Percentiles rank a stretch among this genome's conserved stretches.
phyloP scores from a whole-genome alignment of 2,329 filamentous ascomycete genomes.

The Sporothrix pallida region DNA sequence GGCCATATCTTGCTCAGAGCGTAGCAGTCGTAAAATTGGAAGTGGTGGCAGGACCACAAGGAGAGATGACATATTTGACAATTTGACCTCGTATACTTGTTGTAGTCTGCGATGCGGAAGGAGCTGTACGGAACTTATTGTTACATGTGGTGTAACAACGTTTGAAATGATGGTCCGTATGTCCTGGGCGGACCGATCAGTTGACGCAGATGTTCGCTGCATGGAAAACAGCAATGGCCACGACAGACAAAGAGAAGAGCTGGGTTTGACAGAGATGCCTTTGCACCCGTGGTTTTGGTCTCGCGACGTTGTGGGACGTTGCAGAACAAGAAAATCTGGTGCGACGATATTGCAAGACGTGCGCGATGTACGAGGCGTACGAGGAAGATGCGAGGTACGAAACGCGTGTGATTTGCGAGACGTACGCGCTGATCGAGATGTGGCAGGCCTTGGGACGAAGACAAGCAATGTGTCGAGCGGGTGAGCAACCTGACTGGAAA shows the following conservation, averaged over 20 bases:
- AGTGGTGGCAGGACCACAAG: constrained; percentile 53
- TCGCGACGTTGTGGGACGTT: constrained; percentile 36
- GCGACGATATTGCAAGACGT: constrained; percentile 18
- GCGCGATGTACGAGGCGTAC: constrained; percentile 13
- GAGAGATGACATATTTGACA: constrained; percentile 51
- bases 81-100: constrained; percentile 51
- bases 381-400: background rate
- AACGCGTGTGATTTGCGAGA: constrained; percentile 5
- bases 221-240: constrained; percentile 42
- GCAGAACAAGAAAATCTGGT: constrained; percentile 30
- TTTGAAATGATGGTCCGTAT: constrained; percentile 47
- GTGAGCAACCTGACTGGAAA: constrained; percentile 1
- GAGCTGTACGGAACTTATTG: constrained; percentile 45
- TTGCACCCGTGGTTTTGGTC: constrained; percentile 32
- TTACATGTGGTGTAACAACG: constrained; percentile 42
- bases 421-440: background rate
- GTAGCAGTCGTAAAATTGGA: constrained; percentile 52
- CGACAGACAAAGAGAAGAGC: constrained; percentile 19
- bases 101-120: constrained; percentile 47
- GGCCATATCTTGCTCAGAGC: constrained; percentile 54
- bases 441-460: constrained; percentile 2
- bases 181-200: constrained; percentile 40
- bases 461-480: background rate
- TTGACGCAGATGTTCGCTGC: constrained; percentile 43
- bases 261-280: constrained; percentile 35